Percentiles rank a stretch among this genome's conserved stretches.
phyloP scores from a whole-genome alignment of 345 rosid genomes.

The Euphorbia lathyris region DNA sequence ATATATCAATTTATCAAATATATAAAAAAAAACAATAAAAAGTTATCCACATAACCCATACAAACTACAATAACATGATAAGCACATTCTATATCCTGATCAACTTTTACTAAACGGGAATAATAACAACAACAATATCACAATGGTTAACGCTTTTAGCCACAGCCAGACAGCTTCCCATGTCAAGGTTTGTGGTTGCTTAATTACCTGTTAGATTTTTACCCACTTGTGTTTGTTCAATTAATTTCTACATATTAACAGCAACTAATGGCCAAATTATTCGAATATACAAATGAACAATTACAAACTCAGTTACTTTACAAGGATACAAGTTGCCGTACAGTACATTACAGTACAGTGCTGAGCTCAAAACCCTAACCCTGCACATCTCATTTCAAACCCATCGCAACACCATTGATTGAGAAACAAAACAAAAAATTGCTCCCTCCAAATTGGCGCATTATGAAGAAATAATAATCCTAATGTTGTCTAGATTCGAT shows the following conservation, averaged over 20 bases:
- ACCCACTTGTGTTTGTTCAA: background rate
- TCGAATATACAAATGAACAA: background rate
- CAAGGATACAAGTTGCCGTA: conserved; percentile 7
- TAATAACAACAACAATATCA: background rate
- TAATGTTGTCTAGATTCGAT: conserved; percentile 30
- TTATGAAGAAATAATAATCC: conserved; percentile 7
- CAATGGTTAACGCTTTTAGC: background rate
- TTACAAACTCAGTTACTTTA: conserved; percentile 12
- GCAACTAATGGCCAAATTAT: background rate
- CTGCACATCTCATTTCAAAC: background rate
- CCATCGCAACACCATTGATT: no score
- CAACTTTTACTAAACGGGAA: no score
- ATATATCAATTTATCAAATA: no score
- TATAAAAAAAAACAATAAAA: no score
- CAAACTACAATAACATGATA: no score
- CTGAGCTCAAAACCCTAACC: background rate
- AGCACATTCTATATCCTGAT: no score
- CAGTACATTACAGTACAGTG: background rate
- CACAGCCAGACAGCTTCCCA: background rate
- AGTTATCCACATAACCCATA: no score
- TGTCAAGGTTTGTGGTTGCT: background rate
- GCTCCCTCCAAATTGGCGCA: background rate
- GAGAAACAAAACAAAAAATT: background rate
- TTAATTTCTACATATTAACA: background rate
- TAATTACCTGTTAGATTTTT: background rate